Percentiles rank a stretch among this genome's conserved stretches.
Conservation (phyloP, 176 grass and related monocot species). For the Elymus sibiricus region DNA sequence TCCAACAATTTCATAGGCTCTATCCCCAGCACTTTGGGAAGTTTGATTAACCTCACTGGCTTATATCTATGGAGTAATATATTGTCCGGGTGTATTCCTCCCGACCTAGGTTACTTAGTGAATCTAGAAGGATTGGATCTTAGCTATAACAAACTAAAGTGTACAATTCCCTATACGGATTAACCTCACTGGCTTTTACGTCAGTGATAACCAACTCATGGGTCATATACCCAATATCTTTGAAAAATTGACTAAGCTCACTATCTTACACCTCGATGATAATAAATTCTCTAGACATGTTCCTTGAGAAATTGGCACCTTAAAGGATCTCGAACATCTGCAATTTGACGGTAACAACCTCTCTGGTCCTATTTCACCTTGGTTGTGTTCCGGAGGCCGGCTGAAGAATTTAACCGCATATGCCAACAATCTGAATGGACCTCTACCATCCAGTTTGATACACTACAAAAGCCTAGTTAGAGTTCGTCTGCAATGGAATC, state of each 20-base stretch:
- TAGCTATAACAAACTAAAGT: neutral
- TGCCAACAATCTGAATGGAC: neutral
- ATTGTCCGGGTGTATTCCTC: too few species aligned
- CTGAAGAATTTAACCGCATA: neutral
- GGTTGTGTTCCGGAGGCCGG: neutral
- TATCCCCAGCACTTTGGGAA: too few species aligned
- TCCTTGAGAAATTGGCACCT: neutral
- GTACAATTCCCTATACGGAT: too few species aligned
- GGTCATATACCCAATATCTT: neutral
- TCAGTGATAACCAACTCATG: neutral
- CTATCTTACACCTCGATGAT: accelerated
- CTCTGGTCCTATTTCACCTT: neutral
- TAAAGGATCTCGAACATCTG: neutral
- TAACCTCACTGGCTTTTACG: too few species aligned
- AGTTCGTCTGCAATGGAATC: neutral
- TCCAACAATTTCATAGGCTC: too few species aligned
- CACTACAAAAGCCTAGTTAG: too few species aligned
- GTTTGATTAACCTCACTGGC: too few species aligned
- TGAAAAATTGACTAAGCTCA: neutral
- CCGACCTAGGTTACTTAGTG: neutral
- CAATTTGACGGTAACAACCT: neutral
- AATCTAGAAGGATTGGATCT: neutral
- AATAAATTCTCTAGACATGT: neutral
- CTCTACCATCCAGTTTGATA: too few species aligned
- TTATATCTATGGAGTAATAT: too few species aligned